Evolutionary conservation across 371 early-diverging fungal species (phyloP).

Genomic region (Apophysomyces trapeziformis): DNA sequence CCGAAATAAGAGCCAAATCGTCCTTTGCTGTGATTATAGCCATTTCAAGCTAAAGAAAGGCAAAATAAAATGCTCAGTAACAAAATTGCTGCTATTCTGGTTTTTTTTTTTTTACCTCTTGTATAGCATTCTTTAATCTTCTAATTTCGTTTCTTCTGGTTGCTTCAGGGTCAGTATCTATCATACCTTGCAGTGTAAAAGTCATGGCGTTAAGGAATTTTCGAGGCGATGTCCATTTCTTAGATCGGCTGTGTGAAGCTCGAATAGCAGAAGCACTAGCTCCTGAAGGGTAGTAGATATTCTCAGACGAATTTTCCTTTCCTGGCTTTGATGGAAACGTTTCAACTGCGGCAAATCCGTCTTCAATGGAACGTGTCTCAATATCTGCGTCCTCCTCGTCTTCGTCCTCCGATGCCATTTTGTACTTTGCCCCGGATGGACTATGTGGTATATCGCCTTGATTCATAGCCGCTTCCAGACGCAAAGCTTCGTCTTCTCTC

Average conservation of each 20-base stretch:
- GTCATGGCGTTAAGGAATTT: constrained; percentile 66
- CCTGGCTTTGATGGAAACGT: constrained; percentile 19
- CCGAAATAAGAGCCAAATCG: constrained; percentile 74
- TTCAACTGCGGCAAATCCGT: constrained; percentile 41
- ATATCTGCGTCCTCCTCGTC: constrained; percentile 22
- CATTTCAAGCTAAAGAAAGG: constrained; percentile 61
- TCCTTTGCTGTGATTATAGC: constrained; percentile 59
- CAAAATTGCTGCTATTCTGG: background rate
- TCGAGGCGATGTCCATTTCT: constrained; percentile 51
- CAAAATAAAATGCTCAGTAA: background rate
- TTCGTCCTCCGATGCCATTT: background rate
- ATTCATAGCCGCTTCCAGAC: constrained; percentile 70
- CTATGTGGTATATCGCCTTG: background rate
- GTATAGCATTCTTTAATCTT: constrained; percentile 75
- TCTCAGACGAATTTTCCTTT: constrained; percentile 10
- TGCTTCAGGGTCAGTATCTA: constrained; percentile 92
- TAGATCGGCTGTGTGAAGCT: constrained; percentile 43
- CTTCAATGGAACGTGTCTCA: constrained; percentile 47
- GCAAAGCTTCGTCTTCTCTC: constrained; percentile 79
- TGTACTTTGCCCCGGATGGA: background rate
- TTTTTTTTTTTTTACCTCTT: constrained; percentile 46
- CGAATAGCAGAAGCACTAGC: constrained; percentile 41
- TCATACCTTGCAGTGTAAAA: constrained; percentile 81
- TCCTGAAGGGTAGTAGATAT: constrained; percentile 30
- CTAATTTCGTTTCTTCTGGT: constrained; percentile 85